Evolutionary conservation across 78 protist genomes (phyloP).

Genomic region (Emiliania huxleyi): DNA sequence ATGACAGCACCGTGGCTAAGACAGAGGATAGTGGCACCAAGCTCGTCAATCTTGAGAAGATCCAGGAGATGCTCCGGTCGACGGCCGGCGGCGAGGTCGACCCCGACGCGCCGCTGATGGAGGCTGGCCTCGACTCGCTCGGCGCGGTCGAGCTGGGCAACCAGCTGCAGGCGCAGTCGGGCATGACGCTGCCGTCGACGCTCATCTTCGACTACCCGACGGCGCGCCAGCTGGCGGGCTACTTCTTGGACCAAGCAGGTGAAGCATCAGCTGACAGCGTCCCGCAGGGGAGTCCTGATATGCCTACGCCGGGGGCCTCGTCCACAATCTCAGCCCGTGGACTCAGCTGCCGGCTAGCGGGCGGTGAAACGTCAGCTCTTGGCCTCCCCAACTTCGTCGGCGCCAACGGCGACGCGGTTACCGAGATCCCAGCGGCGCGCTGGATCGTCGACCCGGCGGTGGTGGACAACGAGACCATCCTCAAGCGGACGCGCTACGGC

Average conservation of each 20-base stretch:
- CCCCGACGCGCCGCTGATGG: background rate
- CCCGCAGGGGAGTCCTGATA: no score
- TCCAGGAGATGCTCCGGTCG: background rate
- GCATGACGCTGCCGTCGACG: background rate
- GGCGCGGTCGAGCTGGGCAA: background rate
- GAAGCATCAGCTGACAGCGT: no score
- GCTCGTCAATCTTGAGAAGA: background rate
- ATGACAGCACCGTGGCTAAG: background rate
- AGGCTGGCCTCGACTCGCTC: constrained; percentile 1
- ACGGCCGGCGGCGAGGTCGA: background rate
- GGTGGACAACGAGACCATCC: background rate
- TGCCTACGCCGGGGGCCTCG: background rate
- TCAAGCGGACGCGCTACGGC: background rate
- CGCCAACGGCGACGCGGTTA: background rate
- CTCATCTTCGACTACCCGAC: background rate
- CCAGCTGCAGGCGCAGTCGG: background rate
- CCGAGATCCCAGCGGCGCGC: background rate
- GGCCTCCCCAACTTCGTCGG: background rate
- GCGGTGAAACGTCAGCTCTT: background rate
- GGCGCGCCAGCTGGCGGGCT: background rate
- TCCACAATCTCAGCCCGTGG: background rate
- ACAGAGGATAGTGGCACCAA: background rate
- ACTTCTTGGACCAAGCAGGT: background rate
- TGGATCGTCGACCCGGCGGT: background rate
- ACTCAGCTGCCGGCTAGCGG: background rate